Evolutionary conservation across 2,329 filamentous ascomycete genomes (phyloP).

Genomic region (Diaporthe velutina): DNA sequence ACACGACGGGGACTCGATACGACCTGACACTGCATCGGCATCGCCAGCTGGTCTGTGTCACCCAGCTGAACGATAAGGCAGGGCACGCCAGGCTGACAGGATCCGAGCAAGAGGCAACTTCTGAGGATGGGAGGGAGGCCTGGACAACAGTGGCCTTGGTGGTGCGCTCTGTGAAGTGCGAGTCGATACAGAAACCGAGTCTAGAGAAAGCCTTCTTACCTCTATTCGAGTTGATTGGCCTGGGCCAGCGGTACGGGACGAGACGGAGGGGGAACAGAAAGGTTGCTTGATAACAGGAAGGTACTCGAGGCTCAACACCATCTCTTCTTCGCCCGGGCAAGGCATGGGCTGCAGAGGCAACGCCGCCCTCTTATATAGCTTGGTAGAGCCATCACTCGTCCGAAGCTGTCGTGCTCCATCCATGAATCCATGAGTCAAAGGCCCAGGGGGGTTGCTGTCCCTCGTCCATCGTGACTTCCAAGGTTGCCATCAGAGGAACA

Average conservation of each 20-base stretch:
- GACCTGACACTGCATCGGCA: conserved; percentile 20
- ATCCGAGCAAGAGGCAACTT: conserved; percentile 15
- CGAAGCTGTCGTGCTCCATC: neutral
- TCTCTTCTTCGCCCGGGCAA: neutral
- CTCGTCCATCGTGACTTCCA: conserved; percentile 29
- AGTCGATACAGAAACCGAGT: too few relatives aligned
- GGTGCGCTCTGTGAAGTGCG: neutral
- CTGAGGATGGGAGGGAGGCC: too few relatives aligned
- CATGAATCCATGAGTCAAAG: conserved; percentile 31
- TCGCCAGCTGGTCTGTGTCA: conserved; percentile 28
- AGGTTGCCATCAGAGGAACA: conserved; percentile 27
- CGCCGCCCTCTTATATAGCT: conserved; percentile 20
- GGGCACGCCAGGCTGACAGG: neutral
- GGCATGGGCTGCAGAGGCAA: neutral
- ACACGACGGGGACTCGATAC: neutral
- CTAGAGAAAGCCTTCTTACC: neutral
- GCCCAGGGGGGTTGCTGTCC: neutral
- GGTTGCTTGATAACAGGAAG: too few relatives aligned
- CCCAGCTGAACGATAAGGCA: conserved; percentile 12
- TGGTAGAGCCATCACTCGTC: neutral
- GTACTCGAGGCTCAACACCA: conserved; percentile 23
- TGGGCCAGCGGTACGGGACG: conserved; percentile 6
- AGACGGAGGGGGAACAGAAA: neutral
- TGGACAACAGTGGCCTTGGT: too few relatives aligned
- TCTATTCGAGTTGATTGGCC: neutral